These are phyloP conservation scores for Blastocystis sp. DNA, from an alignment of 352 stramenopile species.

Conservation along the genomic window DNA sequence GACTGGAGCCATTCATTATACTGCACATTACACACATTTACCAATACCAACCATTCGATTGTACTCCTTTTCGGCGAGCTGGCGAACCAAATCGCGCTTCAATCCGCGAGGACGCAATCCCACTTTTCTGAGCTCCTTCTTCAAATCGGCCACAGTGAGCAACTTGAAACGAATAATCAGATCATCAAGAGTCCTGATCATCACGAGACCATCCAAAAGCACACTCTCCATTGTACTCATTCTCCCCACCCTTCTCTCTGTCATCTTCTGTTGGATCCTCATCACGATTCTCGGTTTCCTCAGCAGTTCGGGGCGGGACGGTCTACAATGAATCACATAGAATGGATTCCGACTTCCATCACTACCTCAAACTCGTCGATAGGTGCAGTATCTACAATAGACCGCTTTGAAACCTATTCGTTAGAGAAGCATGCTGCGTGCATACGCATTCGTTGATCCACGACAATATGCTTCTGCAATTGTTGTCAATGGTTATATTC, in stretches of 20 bases:
- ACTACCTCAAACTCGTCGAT: constrained; percentile 38
- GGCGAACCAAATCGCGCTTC: constrained; percentile 22
- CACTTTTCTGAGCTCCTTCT: constrained; percentile 14
- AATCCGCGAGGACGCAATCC: constrained; percentile 19
- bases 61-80: constrained; percentile 48
- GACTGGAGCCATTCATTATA: constrained; percentile 36
- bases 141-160: constrained; percentile 39
- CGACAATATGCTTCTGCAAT: not conserved
- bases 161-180: constrained; percentile 6
- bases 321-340: not conserved
- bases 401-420: constrained; percentile 5
- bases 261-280: not conserved
- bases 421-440: not conserved
- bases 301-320: not conserved
- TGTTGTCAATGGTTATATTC: constrained; percentile 38
- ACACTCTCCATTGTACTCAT: constrained; percentile 36
- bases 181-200: constrained; percentile 32
- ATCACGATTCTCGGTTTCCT: not conserved
- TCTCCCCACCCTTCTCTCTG: not conserved
- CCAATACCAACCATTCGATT: not conserved
- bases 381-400: not conserved
- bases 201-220: not conserved
- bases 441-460: constrained; percentile 58
- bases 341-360: constrained; percentile 21
- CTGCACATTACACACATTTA: not conserved